Base-by-base conservation (phyloP, 352 stramenopile species). In the Thalassiosira exigua region DNA sequence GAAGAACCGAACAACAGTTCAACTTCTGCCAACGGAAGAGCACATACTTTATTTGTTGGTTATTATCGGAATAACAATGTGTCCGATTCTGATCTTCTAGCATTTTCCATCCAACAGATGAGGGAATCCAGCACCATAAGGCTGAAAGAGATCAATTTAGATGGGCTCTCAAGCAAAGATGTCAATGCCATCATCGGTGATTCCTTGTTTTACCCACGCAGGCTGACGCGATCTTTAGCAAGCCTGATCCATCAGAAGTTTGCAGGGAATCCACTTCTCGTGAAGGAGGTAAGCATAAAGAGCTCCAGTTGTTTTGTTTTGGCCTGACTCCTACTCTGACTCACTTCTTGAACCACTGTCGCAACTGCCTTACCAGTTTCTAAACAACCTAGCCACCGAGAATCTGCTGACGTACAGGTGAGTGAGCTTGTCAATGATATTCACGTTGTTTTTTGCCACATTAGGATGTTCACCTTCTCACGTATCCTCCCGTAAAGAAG, bases 61-160 rank as follows among this genome's bases (percentile, higher is more conserved):
- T 42, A 26, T 29, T 77, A 77, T 33, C 39, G 69, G 3, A 54
- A 32, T 36, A 69, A 71, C 44, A 58, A 77, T 50, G 69, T 71
- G 17, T 29, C 59, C 46, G 41, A 33, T 11, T n/a, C 22, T 30
- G 56, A 71, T 41, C 41, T 4, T 17, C 69, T 77, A 21, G 39
- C 48, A 41, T 26, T n/a, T n/a, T 39, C 66, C 44, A 2, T 75
- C 14, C 19, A 48, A 51, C 42, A 59, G 4, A 14, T 44, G 7
- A 7, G 36, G 36, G 14, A 44, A 14, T 44, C 7, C 7, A 58
- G 27, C n/a, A 59, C 22, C 29, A 67, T 75, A 41, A n/a, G 57
- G 12, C 46, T 75, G 2, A 12, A 19, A 61, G 62, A 56, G 17
- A 44, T 44, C 7, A 14, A 7, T 17, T 46, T 70, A 3, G 12